Evolutionary conservation across 306 rosid species (phyloP), one percentile per base, ranked within the genome.

Genomic region (Quercus engelmannii): DNA sequence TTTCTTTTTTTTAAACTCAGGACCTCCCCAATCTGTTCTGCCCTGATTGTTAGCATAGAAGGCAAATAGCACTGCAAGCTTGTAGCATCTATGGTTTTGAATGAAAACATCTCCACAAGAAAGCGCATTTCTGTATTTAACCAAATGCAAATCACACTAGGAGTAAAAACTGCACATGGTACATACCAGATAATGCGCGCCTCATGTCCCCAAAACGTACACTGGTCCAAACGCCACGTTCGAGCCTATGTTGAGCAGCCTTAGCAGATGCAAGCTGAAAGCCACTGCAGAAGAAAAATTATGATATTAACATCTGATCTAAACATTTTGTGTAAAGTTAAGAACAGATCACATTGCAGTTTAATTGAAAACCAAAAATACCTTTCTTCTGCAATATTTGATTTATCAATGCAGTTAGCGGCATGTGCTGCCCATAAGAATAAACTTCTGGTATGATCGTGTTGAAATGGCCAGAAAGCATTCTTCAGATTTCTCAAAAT

Each of bases 221-320:
- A 31, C 93, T 94, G 72, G 97, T 94, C 97, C 99, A 94, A 84
- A 94, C 92, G 72, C 97, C 97, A 70, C 97, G 89, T 71, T 90
- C 91, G 56, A 94, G 87, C 80, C 97, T 90, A 80, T 94, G 99
- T 83, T 82, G 93, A 86, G 94, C 96, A 83, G 96, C 98, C 89
- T 92, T 92, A 30, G 98, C 94, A 68, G 98, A 95, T 74, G 97
- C 99, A 83, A 89, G 86, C 80, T 88, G 91, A 84, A 88, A 91
- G 73, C 91, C 94, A 86, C 98, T 95, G 89, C 87, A 80, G 62
- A 83, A 69, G 31, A 59, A n/a, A 72, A 82, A 76, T 70, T 63
- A 49, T 38, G 19, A 69, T 51, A 73, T 31, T 18, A 58, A 43
- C 19, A 55, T 17, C 13, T 4, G 30, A 15, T 23, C 1, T 6